Percentiles rank a stretch among this genome's conserved stretches.
Evolutionary conservation across 352 stramenopile species (phyloP).

Genomic region (Globisporangium cylindrosporum): DNA sequence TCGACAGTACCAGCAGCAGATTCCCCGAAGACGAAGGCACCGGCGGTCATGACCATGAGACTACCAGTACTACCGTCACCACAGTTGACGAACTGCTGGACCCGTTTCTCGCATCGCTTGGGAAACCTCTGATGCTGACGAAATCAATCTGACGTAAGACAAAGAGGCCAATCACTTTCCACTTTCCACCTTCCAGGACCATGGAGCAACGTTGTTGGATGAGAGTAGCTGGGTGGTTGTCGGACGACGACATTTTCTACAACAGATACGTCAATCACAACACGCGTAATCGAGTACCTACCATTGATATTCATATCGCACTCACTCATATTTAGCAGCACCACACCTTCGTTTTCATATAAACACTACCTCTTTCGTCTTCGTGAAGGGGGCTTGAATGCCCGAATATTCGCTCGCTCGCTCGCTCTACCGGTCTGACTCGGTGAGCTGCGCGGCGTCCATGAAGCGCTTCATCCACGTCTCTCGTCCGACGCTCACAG

Average conservation of each 20-base stretch:
- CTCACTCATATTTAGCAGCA: constrained; percentile 1
- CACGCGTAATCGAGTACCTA: background rate
- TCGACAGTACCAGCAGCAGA: background rate
- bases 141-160: background rate
- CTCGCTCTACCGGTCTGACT: constrained; percentile 8
- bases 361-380: background rate
- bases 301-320: background rate
- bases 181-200: background rate
- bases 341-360: background rate
- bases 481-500: constrained; percentile 68
- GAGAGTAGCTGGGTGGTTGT: background rate
- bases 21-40: background rate
- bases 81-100: constrained; percentile 14
- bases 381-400: background rate
- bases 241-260: background rate
- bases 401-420: too few species aligned
- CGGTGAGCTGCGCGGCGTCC: constrained; percentile 54
- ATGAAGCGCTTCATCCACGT: constrained; percentile 78
- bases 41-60: background rate
- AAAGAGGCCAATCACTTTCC: background rate
- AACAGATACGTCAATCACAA: background rate
- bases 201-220: background rate
- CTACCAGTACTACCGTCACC: too few species aligned
- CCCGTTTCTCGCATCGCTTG: constrained; percentile 29
- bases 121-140: constrained; percentile 27